A percentile compares a stretch with the other conserved stretches of the same genome.
Conservation (phyloP, 1,139 yeast species). For the Wickerhamomyces sp. region DNA sequence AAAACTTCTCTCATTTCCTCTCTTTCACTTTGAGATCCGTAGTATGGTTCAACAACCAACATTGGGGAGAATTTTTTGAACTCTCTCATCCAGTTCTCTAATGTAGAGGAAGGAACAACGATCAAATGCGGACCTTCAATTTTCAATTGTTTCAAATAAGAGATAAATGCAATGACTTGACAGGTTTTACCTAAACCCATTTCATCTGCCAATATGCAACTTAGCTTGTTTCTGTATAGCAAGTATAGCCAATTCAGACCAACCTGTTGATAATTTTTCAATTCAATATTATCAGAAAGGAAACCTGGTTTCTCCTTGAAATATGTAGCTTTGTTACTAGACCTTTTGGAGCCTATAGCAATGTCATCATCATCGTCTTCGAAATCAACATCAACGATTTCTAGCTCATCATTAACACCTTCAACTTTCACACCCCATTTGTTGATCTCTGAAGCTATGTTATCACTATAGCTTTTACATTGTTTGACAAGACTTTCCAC, state of each 20-base stretch:
- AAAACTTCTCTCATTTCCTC: slow-evolving; percentile 75
- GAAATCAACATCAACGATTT: slow-evolving; percentile 44
- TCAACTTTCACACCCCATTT: slow-evolving; percentile 81
- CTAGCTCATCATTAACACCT: slow-evolving; percentile 56
- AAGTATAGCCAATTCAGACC: slow-evolving; percentile 92
- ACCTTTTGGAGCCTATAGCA: slow-evolving; percentile 24
- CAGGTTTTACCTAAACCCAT: slow-evolving; percentile 98
- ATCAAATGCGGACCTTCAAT: slow-evolving; percentile 69
- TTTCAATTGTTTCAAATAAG: slow-evolving; percentile 68
- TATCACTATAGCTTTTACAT: slow-evolving; percentile 74
- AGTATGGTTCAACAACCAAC: slow-evolving; percentile 82
- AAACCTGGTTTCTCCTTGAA: slow-evolving; percentile 68
- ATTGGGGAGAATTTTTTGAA: slow-evolving; percentile 84
- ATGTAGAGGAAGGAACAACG: slow-evolving; percentile 93
- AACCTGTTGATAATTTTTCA: slow-evolving; percentile 89
- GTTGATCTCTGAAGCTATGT: slow-evolving; percentile 66
- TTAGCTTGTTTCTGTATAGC: slow-evolving; percentile 69
- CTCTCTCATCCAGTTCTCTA: slow-evolving; percentile 97
- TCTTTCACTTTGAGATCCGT: slow-evolving; percentile 83
- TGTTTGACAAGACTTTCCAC: slow-evolving; percentile 84
- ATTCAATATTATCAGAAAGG: slow-evolving; percentile 55
- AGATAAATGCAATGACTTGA: slow-evolving; percentile 91
- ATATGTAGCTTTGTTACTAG: slow-evolving; percentile 37
- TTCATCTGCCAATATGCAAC: slow-evolving; percentile 96
- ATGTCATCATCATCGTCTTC: slow-evolving; percentile 31